Conservation (phyloP, 1,284 basidiomycete species). For the Sanghuangporus baumii region DNA sequence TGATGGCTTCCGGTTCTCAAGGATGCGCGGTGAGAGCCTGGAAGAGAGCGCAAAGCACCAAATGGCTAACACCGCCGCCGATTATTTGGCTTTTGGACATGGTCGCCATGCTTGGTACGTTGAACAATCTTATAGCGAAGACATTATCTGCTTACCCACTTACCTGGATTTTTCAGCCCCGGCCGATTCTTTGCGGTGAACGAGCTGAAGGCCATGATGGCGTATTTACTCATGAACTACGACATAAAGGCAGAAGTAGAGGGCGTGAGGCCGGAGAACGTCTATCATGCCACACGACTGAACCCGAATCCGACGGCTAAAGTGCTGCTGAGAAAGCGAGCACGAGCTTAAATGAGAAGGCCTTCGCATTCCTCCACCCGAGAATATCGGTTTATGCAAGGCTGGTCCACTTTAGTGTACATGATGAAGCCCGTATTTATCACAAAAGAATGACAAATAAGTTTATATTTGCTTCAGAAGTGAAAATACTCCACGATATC, state of each 20-base stretch:
- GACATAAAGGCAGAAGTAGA: conserved; percentile 38
- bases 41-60: conserved; percentile 20
- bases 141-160: neutral
- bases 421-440: too few relatives aligned
- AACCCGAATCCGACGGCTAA: conserved; percentile 19
- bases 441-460: too few relatives aligned
- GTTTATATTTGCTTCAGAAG: too few relatives aligned
- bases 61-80: conserved; percentile 22
- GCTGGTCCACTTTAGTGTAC: too few relatives aligned
- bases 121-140: neutral
- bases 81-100: conserved; percentile 28
- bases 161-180: conserved; percentile 24
- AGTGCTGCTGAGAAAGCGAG: conserved; percentile 19
- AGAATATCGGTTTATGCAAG: too few relatives aligned
- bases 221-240: conserved; percentile 39
- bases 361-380: neutral
- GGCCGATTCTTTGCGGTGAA: conserved; percentile 43
- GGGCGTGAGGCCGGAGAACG: conserved; percentile 24
- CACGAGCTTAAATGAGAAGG: neutral
- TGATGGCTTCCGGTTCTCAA: conserved; percentile 33
- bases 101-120: conserved; percentile 28
- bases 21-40: conserved; percentile 27
- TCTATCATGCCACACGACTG: conserved; percentile 4
- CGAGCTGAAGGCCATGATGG: conserved; percentile 41
- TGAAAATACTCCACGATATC: too few relatives aligned